Base-by-base conservation (phyloP, 2,329 filamentous ascomycete genomes). In the Fusarium fracticaudum region DNA sequence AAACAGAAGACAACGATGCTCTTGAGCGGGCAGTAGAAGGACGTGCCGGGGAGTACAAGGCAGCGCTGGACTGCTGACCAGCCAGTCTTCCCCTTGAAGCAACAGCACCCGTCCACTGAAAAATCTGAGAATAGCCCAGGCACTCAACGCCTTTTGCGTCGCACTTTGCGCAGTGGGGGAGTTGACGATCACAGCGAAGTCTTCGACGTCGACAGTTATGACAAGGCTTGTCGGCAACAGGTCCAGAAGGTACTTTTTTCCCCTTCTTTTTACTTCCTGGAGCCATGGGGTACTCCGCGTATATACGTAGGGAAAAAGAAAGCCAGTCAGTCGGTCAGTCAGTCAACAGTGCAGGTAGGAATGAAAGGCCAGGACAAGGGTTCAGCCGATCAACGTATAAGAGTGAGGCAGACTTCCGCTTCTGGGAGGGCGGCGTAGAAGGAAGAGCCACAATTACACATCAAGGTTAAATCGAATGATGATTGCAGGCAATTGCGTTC, bases 181-280 rank as follows among this genome's bases (percentile, higher is more conserved):
- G 80, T 41, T 86, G 84, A 58, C 85, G 84, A 76, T 89, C 87
- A 80, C 87, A 89, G 72, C 86, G 86, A 78, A 87, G 85, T 63
- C 87, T 84, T 69, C 84, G 84, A 61, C 86, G 86, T 59, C 87
- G 85, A 79, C 87, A 89, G 80, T 88, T 89, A 81, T 89, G 87
- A 77, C 87, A 89, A 48, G 81, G 78, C 73, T 83, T 83, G 58
- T 77, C 73, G 43, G 79, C 77, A 64, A 75, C 72, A n/a, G 72
- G 69, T 20, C 72, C 72, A 62, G 78, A 73, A 58, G 69, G 74
- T 67, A 75, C 57, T 75, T 76, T 68, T 79, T 79, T 72, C 69
- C 69, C 62, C 60, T 76, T 76, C 51, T 69, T 76, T 35, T 60
- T 77, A 65, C 69, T 45, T 18, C 72, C 54, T 64, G 78, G 73